Base-by-base conservation (phyloP, 768 basidiomycete species). In the Pholiota microspora region DNA sequence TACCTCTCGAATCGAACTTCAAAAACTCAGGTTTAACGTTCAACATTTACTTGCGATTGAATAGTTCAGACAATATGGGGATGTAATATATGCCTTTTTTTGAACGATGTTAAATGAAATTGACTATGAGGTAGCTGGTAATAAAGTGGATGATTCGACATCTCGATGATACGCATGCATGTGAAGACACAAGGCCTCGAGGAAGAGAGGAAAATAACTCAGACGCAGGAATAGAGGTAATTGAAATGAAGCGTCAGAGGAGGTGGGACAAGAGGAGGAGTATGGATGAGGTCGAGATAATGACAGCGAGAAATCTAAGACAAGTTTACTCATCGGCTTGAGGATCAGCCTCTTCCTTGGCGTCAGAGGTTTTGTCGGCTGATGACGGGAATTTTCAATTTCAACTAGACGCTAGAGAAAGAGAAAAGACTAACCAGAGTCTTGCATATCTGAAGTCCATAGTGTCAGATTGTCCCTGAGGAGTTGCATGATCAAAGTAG, bases 361-460 rank as follows among this genome's bases (percentile, higher is more conserved):
- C 66, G 42, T 90, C 88, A 52, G 80, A 73, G 45, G 81, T 77
- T 73, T 91, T 90, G 67, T 91, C 89, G 73, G 78, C 75, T 79
- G 57, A 3, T 53, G 45, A 45, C 44, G 57, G 59, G 13, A 54
- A n/a, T n/a, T n/a, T n/a, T 56, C 53, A 46, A 28, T 36, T 15
- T 35, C 10, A 9, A 16, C 45, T 12, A 49, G 25, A 2, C 45
- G 15, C 12, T 7, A 15, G 3, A 16, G 34, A 13, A 4, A 0
- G 4, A 40, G 12, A 31, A 2, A 13, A 23, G 5, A 82, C 86
- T 52, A 55, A 89, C 89, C 89, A 69, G 86, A 81, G 57, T 95
- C 94, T 73, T 94, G 92, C 91, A 97, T 94, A 72, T 97, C 95
- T 44, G 92, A 94, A 56, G 95, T 97, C 95, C 95, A 98, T 66